Evolutionary conservation across 116 monocot genomes (phyloP), one percentile per base, ranked within the genome.

Genomic region (Posidonia oceanica): DNA sequence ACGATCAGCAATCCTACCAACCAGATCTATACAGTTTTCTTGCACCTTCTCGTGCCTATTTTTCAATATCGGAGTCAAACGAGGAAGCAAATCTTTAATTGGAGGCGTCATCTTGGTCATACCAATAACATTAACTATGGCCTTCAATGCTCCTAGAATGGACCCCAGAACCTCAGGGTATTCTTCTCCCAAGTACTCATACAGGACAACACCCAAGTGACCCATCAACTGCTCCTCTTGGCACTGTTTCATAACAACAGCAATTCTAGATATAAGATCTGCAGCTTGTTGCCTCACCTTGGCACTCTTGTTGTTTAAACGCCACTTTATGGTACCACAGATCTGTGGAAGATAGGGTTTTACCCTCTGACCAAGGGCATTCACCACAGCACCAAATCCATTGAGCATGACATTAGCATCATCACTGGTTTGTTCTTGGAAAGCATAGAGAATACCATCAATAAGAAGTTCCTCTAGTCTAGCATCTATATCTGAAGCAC

Each of bases 241-340:
- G 69, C 96, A 96, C 77, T 96, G 91, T 72, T 96, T 96, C 96
- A 96, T 96, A 36, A 96, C 91, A 76, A 91, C 88, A 20, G 96
- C 96, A 71, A 96, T 91, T 40, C 96, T 80, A 21, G 96, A 88
- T 68, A 96, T 91, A 14, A 96, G 86, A 84, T 96, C 96, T 16
- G 96, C 96, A 13, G 96, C 96, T 73, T 96, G 96, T 63, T 96
- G 96, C 79, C 96, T 86, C 37, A 96, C 96, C 75, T 96, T 96
- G 6, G 96, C 96, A 64, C 88, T 88, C 72, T 96, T 96, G 73
- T 96, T 96, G 82, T 96, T 96, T 75, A 96, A 70, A 13, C 96
- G 79, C 96, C 96, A 96, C 66, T 96, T 96, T 41, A 96, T 96
- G 37, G 91, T 96, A 74, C 96, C 96, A 79, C 96, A 96, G 3